phyloP scores from a whole-genome alignment of 2,329 filamentous ascomycete species.

The Verticillium isaacii region DNA sequence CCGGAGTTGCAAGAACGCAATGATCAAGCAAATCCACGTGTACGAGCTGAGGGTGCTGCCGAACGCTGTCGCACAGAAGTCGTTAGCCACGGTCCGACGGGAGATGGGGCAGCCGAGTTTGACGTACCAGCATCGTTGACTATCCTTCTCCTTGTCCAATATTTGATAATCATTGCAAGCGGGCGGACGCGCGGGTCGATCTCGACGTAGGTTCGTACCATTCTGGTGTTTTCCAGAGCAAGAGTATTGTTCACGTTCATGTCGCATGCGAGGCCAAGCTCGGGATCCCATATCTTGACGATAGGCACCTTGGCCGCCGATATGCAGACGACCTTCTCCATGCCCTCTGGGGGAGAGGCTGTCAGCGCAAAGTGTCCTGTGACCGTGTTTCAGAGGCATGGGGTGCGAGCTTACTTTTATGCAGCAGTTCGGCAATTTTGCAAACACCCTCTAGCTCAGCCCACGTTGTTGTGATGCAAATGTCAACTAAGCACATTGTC shows the following conservation, averaged over 20 bases:
- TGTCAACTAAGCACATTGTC: slow-evolving; percentile 65
- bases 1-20: slow-evolving; percentile 89
- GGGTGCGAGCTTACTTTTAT: slow-evolving; percentile 61
- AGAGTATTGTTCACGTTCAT: slow-evolving; percentile 99
- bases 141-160: slow-evolving; percentile 91
- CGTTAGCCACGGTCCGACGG: slow-evolving; percentile 11
- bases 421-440: slow-evolving; percentile 79
- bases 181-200: slow-evolving; percentile 87
- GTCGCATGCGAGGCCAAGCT: slow-evolving; percentile 83
- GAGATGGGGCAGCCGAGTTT: not conserved
- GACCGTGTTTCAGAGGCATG: not conserved
- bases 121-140: slow-evolving; percentile 91
- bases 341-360: slow-evolving; percentile 61
- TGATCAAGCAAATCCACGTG: slow-evolving; percentile 98
- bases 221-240: slow-evolving; percentile 91
- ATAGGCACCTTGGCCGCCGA: slow-evolving; percentile 95
- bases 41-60: slow-evolving; percentile 96
- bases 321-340: slow-evolving; percentile 94
- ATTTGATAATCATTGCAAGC: slow-evolving; percentile 93
- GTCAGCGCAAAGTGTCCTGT: slow-evolving; percentile 24
- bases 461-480: slow-evolving; percentile 91
- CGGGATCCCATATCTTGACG: slow-evolving; percentile 97
- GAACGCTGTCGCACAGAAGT: slow-evolving; percentile 53
- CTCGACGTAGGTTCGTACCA: slow-evolving; percentile 96
- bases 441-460: slow-evolving; percentile 87